Base-by-base conservation (phyloP, 164 flowering plant genomes). In the Kalanchoe fedtschenkoi region DNA sequence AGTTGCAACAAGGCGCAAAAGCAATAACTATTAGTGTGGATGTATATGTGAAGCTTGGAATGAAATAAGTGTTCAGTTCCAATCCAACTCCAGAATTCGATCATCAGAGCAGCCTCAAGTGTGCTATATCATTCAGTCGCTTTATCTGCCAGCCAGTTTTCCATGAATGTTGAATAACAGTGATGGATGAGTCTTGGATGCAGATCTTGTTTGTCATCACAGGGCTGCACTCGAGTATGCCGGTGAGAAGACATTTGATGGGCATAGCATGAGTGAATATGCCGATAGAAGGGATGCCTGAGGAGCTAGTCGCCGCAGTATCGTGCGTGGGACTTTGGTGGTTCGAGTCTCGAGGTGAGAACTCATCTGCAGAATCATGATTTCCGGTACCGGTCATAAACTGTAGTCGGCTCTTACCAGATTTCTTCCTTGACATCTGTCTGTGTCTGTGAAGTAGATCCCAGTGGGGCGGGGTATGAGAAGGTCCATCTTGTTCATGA, bases 321-420 rank as follows among this genome's bases (percentile, higher is more conserved):
- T 83, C 86, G 28, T 72, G 79, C 38, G 74, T 68, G 24, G 79
- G 62, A 53, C 65, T 73, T 34, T 67, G 81, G 65, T 65, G 78
- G 59, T 59, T 76, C 62, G 77, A 69, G 24, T 80, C 87, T 22
- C 70, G 66, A 37, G 81, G 82, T 15, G 86, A 81, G 66, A 76
- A 73, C 58, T 89, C 96, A 43, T 85, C 90, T 65, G 86, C 93
- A 37, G 70, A 75, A 56, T 86, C 89, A 32, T 82, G 79, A 63
- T 81, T 81, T 16, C 87, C 90, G 10, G 78, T 85, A 17, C 69
- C 77, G 4, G 95, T 84, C 62, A 95, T 88, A 60, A 74, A 71
- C 62, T 88, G 96, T 24, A 91, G 85, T 80, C 99, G 76, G 81
- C 99, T 93, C 74, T 90, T 93, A 30, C 97, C 97, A 11, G 87